Conservation (phyloP, 1,284 basidiomycete species). For the Chalciporus piperatoides region DNA sequence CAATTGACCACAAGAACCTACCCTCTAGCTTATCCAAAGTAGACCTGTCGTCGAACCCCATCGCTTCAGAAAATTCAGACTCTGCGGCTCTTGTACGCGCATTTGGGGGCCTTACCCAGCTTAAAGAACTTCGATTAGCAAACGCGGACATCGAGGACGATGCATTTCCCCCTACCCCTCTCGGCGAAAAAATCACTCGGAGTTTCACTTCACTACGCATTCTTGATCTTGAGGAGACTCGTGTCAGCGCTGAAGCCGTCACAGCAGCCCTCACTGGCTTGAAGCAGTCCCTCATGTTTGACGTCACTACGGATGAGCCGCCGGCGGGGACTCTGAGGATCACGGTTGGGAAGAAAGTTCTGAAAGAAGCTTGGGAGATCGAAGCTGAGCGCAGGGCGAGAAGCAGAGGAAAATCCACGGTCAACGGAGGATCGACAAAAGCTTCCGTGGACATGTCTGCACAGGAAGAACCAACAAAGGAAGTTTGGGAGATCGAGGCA, state of each 20-base stretch:
- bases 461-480: conserved; percentile 48
- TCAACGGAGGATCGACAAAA: conserved; percentile 7
- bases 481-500: conserved; percentile 74
- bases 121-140: conserved; percentile 59
- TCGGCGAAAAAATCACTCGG: conserved; percentile 25
- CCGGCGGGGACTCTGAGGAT: conserved; percentile 50
- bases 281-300: conserved; percentile 50
- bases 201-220: conserved; percentile 51
- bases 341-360: conserved; percentile 62
- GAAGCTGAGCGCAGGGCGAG: conserved; percentile 58
- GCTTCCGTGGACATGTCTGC: conserved; percentile 8
- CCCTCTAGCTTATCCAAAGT: conserved; percentile 46
- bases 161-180: conserved; percentile 48
- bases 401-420: conserved; percentile 31
- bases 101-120: conserved; percentile 44
- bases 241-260: conserved; percentile 45
- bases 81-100: conserved; percentile 29
- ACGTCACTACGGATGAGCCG: conserved; percentile 50
- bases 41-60: conserved; percentile 53
- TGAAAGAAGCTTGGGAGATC: conserved; percentile 74
- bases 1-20: conserved; percentile 51
- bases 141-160: conserved; percentile 57
- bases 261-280: conserved; percentile 43
- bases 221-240: conserved; percentile 65
- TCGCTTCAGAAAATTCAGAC: conserved; percentile 35